Conservation (phyloP, 2,329 filamentous ascomycete species). For the Paraconiothyrium brasiliense region DNA sequence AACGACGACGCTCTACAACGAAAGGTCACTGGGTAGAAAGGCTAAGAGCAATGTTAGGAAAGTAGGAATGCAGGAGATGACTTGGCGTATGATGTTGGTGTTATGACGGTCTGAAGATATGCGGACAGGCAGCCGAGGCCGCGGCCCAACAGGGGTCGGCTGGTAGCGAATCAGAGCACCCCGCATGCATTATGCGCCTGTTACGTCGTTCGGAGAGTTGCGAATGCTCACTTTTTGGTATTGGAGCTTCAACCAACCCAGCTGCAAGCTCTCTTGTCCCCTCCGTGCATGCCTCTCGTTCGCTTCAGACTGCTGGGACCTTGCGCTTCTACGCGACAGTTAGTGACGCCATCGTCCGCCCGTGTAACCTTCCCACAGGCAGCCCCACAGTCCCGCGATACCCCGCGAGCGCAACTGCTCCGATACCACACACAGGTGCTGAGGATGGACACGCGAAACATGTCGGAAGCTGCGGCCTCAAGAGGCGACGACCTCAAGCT, state of each 20-base stretch:
- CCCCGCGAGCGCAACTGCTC: slow-evolving; percentile 33
- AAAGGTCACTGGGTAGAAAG: neutral
- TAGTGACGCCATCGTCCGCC: slow-evolving; percentile 18
- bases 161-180: slow-evolving; percentile 1
- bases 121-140: neutral
- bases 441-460: slow-evolving; percentile 42
- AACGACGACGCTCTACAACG: neutral
- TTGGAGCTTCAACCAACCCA: neutral
- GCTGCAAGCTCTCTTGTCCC: neutral
- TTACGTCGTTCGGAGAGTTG: neutral
- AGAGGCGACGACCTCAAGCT: slow-evolving; percentile 49
- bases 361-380: slow-evolving; percentile 16
- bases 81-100: neutral
- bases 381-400: slow-evolving; percentile 22
- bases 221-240: neutral
- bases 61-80: neutral
- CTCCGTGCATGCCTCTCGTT: slow-evolving; percentile 39
- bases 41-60: neutral
- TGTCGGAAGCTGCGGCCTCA: slow-evolving; percentile 23
- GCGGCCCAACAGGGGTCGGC: slow-evolving; percentile 7
- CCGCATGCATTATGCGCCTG: neutral
- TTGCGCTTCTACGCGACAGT: slow-evolving; percentile 29
- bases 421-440: slow-evolving; percentile 37
- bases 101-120: neutral
- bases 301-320: slow-evolving; percentile 40